Evolutionary conservation across 2,329 filamentous ascomycete genomes (phyloP).

Genomic region (Fusarium brevicatenulatum): DNA sequence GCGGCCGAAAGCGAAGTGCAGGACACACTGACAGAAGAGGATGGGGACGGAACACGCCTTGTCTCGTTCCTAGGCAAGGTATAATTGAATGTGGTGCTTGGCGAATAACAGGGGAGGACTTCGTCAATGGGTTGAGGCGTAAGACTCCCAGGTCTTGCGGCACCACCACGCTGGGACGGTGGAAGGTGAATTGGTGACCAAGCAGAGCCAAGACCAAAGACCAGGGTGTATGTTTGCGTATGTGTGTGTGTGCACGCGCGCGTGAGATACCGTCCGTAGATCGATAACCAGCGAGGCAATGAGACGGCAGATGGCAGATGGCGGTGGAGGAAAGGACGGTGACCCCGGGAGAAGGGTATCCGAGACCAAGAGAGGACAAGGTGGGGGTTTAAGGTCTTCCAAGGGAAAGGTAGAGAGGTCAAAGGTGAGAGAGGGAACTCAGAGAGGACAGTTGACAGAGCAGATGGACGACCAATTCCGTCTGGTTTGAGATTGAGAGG

Average conservation of each 20-base stretch:
- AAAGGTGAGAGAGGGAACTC: background rate
- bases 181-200: conserved; percentile 16
- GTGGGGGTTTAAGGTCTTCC: background rate
- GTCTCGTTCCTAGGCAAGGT: conserved; percentile 21
- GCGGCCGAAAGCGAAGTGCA: conserved; percentile 22
- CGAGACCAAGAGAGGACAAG: conserved; percentile 4
- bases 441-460: background rate
- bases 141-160: conserved; percentile 3
- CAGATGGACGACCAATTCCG: background rate
- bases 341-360: conserved; percentile 21
- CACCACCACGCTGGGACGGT: conserved; percentile 37
- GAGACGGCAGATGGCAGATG: conserved; percentile 29
- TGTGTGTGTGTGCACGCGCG: background rate
- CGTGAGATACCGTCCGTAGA: conserved; percentile 19
- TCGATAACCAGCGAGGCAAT: conserved; percentile 23
- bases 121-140: conserved; percentile 18
- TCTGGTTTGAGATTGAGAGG: background rate
- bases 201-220: conserved; percentile 17
- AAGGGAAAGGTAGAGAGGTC: conserved; percentile 8
- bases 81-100: conserved; percentile 30
- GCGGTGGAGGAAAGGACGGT: conserved; percentile 34
- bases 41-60: conserved; percentile 3
- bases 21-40: background rate
- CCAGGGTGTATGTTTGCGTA: conserved; percentile 17
- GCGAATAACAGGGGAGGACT: conserved; percentile 25